Evolutionary conservation across 2,329 filamentous ascomycete species (phyloP).

Genomic region (Sporothrix brunneoviolacea): DNA sequence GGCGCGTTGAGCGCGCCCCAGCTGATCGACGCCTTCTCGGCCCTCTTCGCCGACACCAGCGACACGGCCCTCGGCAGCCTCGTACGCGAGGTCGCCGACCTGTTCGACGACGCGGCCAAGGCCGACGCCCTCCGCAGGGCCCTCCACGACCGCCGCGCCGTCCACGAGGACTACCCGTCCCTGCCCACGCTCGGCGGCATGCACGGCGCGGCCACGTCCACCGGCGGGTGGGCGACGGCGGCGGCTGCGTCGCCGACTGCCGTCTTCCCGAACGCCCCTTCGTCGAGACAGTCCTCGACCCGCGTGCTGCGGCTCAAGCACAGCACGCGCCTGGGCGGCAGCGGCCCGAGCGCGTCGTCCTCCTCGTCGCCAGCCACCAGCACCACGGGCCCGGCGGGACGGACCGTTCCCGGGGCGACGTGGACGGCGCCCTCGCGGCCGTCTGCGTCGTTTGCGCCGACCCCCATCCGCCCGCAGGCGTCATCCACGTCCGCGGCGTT

Average conservation of each 20-base stretch:
- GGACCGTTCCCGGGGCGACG: conserved; percentile 16
- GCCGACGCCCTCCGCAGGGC: conserved; percentile 68
- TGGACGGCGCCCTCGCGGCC: conserved; percentile 22
- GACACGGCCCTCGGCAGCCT: conserved; percentile 79
- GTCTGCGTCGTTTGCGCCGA: conserved; percentile 16
- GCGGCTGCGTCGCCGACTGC: conserved; percentile 56
- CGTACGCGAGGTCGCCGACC: conserved; percentile 82
- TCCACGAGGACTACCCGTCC: conserved; percentile 91
- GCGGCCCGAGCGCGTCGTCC: conserved; percentile 26
- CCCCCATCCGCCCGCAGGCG: conserved; percentile 12
- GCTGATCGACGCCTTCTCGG: conserved; percentile 81
- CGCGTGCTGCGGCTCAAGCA: conserved; percentile 54
- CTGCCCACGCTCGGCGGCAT: conserved; percentile 69
- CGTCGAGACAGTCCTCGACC: conserved; percentile 39
- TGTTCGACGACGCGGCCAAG: conserved; percentile 79
- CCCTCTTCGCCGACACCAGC: conserved; percentile 71
- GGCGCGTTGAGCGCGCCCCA: conserved; percentile 63
- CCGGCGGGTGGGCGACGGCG: conserved; percentile 53
- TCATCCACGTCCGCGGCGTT: conserved; percentile 34
- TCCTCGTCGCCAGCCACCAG: conserved; percentile 13
- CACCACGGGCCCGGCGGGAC: conserved; percentile 10
- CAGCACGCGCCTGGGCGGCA: conserved; percentile 43
- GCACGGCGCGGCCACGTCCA: conserved; percentile 52
- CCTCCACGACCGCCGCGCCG: conserved; percentile 93
- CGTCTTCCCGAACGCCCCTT: conserved; percentile 25